Evolutionary conservation across 2,329 filamentous ascomycete genomes (phyloP).

Genomic region (Beauveria sp.): DNA sequence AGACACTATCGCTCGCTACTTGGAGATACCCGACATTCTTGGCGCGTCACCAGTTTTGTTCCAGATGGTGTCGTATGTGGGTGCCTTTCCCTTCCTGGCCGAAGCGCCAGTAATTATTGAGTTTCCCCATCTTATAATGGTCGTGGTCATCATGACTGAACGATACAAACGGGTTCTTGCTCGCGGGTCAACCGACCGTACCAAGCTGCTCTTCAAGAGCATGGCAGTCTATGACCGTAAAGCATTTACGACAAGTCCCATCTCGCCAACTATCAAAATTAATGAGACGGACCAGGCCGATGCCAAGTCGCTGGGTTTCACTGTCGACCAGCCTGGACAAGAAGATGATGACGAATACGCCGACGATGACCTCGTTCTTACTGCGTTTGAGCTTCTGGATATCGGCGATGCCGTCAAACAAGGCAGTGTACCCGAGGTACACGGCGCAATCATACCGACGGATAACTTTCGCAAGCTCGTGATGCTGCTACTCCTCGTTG

Average conservation of each 20-base stretch:
- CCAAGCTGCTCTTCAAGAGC: conserved; percentile 62
- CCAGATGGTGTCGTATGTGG: conserved; percentile 63
- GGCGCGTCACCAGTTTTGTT: conserved; percentile 61
- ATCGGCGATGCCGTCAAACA: conserved; percentile 53
- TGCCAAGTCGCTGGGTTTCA: conserved; percentile 30
- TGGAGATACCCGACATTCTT: conserved; percentile 65
- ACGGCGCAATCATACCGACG: conserved; percentile 62
- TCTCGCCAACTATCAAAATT: neutral
- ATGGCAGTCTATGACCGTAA: conserved; percentile 63
- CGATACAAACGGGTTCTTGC: conserved; percentile 57
- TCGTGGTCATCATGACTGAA: conserved; percentile 64
- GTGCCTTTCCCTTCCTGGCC: conserved; percentile 64
- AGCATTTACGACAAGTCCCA: conserved; percentile 27
- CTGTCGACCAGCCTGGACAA: conserved; percentile 33
- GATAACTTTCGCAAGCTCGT: conserved; percentile 66
- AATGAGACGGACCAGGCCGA: neutral
- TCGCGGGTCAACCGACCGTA: conserved; percentile 48
- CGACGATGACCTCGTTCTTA: conserved; percentile 58
- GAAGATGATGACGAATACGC: conserved; percentile 36
- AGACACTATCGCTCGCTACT: conserved; percentile 61
- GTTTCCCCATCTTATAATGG: conserved; percentile 63
- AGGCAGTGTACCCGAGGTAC: conserved; percentile 40
- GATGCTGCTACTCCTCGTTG: conserved; percentile 60
- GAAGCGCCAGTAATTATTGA: conserved; percentile 64
- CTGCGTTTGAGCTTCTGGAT: conserved; percentile 61